Evolutionary conservation across 805 yeast genomes (phyloP).

Genomic region (Ogataea dorogensis): DNA sequence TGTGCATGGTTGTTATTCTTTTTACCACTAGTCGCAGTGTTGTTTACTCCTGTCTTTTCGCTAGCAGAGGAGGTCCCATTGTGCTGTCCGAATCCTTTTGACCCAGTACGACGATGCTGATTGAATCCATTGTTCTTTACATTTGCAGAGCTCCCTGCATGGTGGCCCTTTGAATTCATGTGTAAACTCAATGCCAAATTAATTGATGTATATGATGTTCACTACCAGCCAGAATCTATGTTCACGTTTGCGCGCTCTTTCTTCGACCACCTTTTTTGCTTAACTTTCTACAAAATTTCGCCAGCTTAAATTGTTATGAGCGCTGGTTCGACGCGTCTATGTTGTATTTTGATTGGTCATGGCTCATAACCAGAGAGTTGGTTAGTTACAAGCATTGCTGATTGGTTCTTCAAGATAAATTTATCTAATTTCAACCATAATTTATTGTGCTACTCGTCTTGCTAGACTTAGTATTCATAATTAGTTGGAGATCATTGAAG

Average conservation of each 20-base stretch:
- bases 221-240: neutral
- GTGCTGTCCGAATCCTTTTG: constrained; percentile 23
- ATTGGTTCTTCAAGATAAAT: constrained; percentile 7
- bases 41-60: constrained; percentile 1
- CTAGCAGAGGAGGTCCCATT: constrained; percentile 3
- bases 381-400: constrained; percentile 4
- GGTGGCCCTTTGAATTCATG: constrained; percentile 9
- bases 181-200: neutral
- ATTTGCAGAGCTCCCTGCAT: neutral
- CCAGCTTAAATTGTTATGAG: constrained; percentile 2
- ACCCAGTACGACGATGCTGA: constrained; percentile 28
- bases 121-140: constrained; percentile 3
- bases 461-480: neutral
- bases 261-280: neutral
- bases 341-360: neutral
- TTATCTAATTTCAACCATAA: too few species aligned
- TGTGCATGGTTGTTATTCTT: constrained; percentile 9
- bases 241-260: neutral
- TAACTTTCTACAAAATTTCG: neutral
- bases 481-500: neutral
- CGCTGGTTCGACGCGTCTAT: constrained; percentile 6
- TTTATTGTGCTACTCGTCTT: too few species aligned
- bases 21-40: constrained; percentile 2
- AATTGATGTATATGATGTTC: neutral
- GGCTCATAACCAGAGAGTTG: constrained; percentile 7